Conservation (phyloP, 2,329 filamentous ascomycete species). For the Hymenoscyphus linearis region DNA sequence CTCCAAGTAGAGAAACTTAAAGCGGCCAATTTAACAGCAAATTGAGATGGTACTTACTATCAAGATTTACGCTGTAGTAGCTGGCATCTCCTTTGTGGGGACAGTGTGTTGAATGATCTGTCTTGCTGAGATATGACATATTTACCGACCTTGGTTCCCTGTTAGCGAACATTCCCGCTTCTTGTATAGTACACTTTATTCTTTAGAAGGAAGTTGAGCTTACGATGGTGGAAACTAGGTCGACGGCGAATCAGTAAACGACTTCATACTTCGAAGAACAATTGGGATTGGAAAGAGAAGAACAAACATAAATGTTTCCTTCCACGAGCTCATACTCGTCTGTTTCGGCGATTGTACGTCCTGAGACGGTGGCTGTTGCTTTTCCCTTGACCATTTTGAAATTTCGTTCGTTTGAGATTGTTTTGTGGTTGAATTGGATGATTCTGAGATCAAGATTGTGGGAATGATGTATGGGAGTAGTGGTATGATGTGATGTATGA, state of each 20-base stretch:
- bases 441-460: background rate
- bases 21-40: background rate
- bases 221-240: constrained; percentile 34
- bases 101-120: constrained; percentile 38
- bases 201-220: constrained; percentile 6
- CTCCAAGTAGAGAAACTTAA: background rate
- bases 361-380: constrained; percentile 38
- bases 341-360: constrained; percentile 40
- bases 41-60: constrained; percentile 25
- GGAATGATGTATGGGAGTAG: background rate
- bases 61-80: constrained; percentile 43
- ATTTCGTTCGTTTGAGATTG: background rate
- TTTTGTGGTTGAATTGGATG: background rate
- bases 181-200: background rate
- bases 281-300: constrained; percentile 6
- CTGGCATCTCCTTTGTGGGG: constrained; percentile 43
- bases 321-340: constrained; percentile 43
- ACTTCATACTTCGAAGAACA: too few relatives aligned
- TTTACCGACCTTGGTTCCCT: constrained; percentile 33
- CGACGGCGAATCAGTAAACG: constrained; percentile 9
- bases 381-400: constrained; percentile 22
- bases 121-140: constrained; percentile 36
- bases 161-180: background rate
- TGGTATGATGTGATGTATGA: background rate
- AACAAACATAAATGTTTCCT: constrained; percentile 42